phyloP scores from a whole-genome alignment of 2,329 filamentous ascomycete species.

The Achaetomium macrosporum region DNA sequence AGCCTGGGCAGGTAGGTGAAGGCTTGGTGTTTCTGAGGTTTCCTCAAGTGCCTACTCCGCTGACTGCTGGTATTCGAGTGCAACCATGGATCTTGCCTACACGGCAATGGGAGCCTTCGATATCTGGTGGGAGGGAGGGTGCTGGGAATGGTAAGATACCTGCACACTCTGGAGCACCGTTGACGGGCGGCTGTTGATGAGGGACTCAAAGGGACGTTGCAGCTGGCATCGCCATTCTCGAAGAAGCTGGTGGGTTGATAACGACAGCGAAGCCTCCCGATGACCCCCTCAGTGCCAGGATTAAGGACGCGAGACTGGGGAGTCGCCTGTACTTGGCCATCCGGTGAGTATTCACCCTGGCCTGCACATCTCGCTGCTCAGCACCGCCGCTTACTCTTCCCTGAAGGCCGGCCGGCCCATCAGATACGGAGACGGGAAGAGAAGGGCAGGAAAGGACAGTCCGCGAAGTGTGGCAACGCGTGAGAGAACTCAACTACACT shows the following conservation, averaged over 20 bases:
- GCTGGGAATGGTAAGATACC: constrained; percentile 64
- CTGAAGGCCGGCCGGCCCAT: constrained; percentile 56
- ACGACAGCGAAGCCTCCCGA: constrained; percentile 68
- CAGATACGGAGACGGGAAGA: constrained; percentile 54
- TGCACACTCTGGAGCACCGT: neutral
- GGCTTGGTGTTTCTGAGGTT: neutral
- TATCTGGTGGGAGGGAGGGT: constrained; percentile 79
- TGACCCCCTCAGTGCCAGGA: constrained; percentile 47
- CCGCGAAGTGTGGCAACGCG: constrained; percentile 66
- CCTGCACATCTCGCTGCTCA: neutral
- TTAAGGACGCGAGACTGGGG: constrained; percentile 57
- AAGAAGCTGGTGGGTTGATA: constrained; percentile 67
- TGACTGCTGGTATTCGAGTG: constrained; percentile 38
- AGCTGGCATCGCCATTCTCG: constrained; percentile 65
- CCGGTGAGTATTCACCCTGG: constrained; percentile 35
- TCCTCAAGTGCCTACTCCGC: neutral
- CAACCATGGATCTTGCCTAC: constrained; percentile 69
- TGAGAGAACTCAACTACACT: constrained; percentile 59
- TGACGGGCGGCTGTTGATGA: neutral
- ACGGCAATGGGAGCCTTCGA: constrained; percentile 70
- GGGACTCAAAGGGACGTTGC: constrained; percentile 57
- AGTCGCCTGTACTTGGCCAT: constrained; percentile 67
- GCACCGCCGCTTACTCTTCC: neutral
- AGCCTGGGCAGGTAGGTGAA: constrained; percentile 53
- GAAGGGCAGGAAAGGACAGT: constrained; percentile 65